Percentiles rank a stretch among this genome's conserved stretches.
phyloP scores from a whole-genome alignment of 208 protist genomes.

The Porcisia hertigi region DNA sequence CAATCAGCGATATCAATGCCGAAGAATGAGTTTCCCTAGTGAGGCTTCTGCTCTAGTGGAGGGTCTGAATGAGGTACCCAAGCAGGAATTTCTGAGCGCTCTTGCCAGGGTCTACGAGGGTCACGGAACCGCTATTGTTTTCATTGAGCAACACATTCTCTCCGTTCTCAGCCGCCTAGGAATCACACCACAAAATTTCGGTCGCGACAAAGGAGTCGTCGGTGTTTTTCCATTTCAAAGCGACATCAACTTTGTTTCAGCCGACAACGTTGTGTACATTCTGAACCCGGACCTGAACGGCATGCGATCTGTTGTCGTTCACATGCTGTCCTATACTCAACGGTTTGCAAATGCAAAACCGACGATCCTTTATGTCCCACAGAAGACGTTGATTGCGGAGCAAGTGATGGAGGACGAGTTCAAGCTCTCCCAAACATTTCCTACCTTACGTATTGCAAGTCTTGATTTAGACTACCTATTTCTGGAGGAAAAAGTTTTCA shows the following conservation, averaged over 20 bases:
- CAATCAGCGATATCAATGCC: background rate
- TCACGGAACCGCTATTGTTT: constrained; percentile 38
- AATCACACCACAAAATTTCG: constrained; percentile 19
- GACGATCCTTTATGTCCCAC: constrained; percentile 66
- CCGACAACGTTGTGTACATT: constrained; percentile 46
- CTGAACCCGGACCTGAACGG: constrained; percentile 46
- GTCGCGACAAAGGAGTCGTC: constrained; percentile 34
- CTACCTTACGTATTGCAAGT: constrained; percentile 48
- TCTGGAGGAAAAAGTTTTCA: constrained; percentile 71
- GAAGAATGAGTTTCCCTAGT: constrained; percentile 12
- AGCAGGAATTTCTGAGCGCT: constrained; percentile 31
- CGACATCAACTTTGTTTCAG: constrained; percentile 44
- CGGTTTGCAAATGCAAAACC: constrained; percentile 48
- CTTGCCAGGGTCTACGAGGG: constrained; percentile 20
- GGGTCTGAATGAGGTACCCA: constrained; percentile 28
- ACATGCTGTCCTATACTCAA: constrained; percentile 62
- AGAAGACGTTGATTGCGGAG: constrained; percentile 73
- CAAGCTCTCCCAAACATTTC: constrained; percentile 59
- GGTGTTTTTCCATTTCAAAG: constrained; percentile 48
- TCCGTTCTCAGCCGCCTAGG: constrained; percentile 29
- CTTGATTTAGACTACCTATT: constrained; percentile 85
- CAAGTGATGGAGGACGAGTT: constrained; percentile 76
- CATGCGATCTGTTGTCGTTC: constrained; percentile 44
- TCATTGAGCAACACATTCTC: constrained; percentile 44
- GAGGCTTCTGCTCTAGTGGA: constrained; percentile 11